Evolutionary conservation across 1,139 yeast species (phyloP), one percentile per base, ranked within the genome.

Genomic region (Diutina siamensis): DNA sequence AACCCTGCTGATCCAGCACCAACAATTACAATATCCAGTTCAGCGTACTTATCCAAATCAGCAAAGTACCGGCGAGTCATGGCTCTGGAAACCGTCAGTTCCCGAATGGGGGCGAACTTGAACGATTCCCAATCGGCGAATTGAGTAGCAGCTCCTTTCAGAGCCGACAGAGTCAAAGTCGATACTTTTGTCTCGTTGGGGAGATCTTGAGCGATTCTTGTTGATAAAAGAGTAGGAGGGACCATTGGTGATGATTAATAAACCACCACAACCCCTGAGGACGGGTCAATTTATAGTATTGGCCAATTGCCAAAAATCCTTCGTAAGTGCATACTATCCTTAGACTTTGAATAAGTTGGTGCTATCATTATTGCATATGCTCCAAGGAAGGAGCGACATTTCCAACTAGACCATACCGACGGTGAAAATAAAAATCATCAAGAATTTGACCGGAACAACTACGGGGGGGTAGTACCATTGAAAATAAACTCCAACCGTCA

Each of bases 1-100:
- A 83, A 69, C 44, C 92, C 92, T 40, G 87, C 80, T 20, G 86
- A 80, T 35, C 92, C 92, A 38, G 88, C 89, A 48, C 92, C 92
- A 51, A 83, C 73, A 56, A 83, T 78, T 40, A 83, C 85, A 44
- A 83, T 75, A 49, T 83, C 92, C 19, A 83, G 74, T 55, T 83
- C 89, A 32, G 88, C 80, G 58, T 75, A 81, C 59, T 76, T 80
- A 64, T 83, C 86, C 56, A 83, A 65, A 57, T 83, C 92, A 44
- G 75, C 74, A 60, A 82, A 83, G 65, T 83, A 83, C 52, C 92
- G 76, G 53, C 68, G 71, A 45, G 89, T 82, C 92, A 83, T 83
- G 35, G 92, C 92, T 50, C 92, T 72, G n/a, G 89, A 80, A 34
- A 83, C 89, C 3, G 84, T 78, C 9, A 87, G 78, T 64, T 83